phyloP scores from a whole-genome alignment of 441 rosid species.

The Adansonia gregorii region DNA sequence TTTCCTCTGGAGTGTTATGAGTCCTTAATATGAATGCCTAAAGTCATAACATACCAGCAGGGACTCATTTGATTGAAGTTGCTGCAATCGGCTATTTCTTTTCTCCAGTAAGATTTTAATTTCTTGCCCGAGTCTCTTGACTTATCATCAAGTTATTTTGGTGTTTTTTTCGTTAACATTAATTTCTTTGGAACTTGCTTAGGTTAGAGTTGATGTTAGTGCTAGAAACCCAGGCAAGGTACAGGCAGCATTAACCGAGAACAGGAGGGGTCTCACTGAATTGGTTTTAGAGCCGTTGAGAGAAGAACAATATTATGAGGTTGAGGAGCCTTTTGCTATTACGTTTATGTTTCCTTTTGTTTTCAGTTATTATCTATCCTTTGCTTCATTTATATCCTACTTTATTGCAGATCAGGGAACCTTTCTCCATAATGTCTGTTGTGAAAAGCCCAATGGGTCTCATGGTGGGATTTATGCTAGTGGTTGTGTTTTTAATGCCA shows the following conservation, averaged over 20 bases:
- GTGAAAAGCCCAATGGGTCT: conserved; percentile 99
- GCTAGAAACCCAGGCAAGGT: conserved; percentile 94
- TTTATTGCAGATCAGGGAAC: conserved; percentile 78
- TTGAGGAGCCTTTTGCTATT: conserved; percentile 32
- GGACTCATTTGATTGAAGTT: conserved; percentile 97
- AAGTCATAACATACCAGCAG: conserved; percentile 86
- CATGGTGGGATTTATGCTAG: conserved; percentile 95
- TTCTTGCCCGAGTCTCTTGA: conserved; percentile 3
- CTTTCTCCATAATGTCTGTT: conserved; percentile 79
- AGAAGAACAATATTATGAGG: conserved; percentile 92
- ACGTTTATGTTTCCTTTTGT: conserved; percentile 19
- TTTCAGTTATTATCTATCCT: conserved; percentile 27
- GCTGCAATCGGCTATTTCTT: conserved; percentile 85
- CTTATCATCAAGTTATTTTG: background rate
- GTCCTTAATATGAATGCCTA: conserved; percentile 58
- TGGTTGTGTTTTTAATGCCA: conserved; percentile 92
- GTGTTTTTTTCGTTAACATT: background rate
- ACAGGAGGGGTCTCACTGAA: conserved; percentile 83
- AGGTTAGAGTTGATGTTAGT: conserved; percentile 98
- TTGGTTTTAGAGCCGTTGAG: conserved; percentile 83
- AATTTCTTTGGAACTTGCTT: conserved; percentile 30
- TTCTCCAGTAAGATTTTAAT: conserved; percentile 70
- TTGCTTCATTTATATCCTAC: conserved; percentile 27
- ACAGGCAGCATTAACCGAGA: conserved; percentile 95
- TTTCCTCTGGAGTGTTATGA: conserved; percentile 8